Evolutionary conservation across 768 basidiomycete genomes (phyloP), one percentile per base, ranked within the genome.

Genomic region (Trametes sanguinea): DNA sequence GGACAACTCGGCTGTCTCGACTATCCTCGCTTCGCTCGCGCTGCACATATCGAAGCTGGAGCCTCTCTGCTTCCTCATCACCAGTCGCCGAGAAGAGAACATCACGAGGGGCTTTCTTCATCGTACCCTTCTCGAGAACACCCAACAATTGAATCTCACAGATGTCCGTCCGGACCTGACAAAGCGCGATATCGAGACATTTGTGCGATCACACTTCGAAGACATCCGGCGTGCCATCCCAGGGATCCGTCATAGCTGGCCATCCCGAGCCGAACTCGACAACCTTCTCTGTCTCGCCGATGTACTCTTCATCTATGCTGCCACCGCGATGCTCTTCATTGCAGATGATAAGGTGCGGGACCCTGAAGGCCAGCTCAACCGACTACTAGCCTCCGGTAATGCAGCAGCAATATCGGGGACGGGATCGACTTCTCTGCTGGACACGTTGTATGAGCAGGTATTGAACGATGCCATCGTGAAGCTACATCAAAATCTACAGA

Each of bases 281-380:
- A 27, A 22, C 7, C 33, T 64, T 10, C 30, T 39, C 9, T 1
- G 35, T 3, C 27, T 51, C 2, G 39, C 58, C 1, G 46, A 35
- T 7, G 68, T 62, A 0, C 30, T 70, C 8, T 71, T 71, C 42
- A 67, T 69, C n/a, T 69, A 57, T 17, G 70, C 70, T 1, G 57
- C 69, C 0, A 68, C 69, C 0, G 57, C 62, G 0, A 48, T 66
- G 14, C 61, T 60, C 22, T 70, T 64, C 30, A 65, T 71, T 3
- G 63, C 52, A 56, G 50, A 40, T 44, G 33, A 51, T 14, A 13
- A 56, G 29, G 53, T 42, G 6, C 43, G 48, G 13, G 40, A 52
- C 11, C 62, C 11, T 16, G 59, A 29, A 44, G 22, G n/a, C 27
- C 53, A 44, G 39, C 53, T 54, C 29, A 22, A 11, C 5, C 4